These are phyloP conservation scores for Colletotrichum chlorophyti DNA, from an alignment of 2,329 filamentous ascomycete species.

Conservation along the genomic window DNA sequence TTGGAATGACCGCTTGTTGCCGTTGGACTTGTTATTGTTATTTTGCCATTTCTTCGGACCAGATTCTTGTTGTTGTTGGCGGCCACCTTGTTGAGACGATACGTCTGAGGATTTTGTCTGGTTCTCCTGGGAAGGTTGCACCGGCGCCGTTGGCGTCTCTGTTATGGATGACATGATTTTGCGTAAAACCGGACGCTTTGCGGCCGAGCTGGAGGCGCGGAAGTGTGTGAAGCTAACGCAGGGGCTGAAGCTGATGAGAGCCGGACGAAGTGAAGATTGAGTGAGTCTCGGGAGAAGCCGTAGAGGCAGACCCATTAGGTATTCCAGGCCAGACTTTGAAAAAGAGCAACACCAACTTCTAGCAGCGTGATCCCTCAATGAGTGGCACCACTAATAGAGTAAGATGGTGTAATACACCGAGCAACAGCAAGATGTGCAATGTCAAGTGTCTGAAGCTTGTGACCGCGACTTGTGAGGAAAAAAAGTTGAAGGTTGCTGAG, in stretches of 20 bases:
- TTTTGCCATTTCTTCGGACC: constrained; percentile 14
- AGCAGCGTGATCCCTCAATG: neutral
- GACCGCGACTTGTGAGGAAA: constrained; percentile 15
- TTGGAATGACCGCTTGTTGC: constrained; percentile 30
- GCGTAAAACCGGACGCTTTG: neutral
- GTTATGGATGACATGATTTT: constrained; percentile 14
- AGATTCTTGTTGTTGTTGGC: neutral
- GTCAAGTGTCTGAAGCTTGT: constrained; percentile 14
- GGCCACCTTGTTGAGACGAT: constrained; percentile 15
- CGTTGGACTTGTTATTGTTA: constrained; percentile 17
- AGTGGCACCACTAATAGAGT: too few species aligned
- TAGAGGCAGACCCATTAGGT: constrained; percentile 18
- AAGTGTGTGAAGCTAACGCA: neutral
- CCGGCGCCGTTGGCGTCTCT: neutral
- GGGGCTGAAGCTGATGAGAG: constrained; percentile 4
- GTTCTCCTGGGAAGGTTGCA: neutral
- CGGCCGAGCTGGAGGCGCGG: neutral
- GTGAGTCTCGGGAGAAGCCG: constrained; percentile 25
- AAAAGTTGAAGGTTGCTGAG: constrained; percentile 29
- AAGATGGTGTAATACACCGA: too few species aligned
- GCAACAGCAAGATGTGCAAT: neutral
- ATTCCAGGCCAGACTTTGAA: neutral
- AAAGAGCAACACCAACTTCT: neutral
- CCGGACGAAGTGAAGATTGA: constrained; percentile 23
- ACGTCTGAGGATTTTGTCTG: constrained; percentile 4